Evolutionary conservation across 2,329 filamentous ascomycete genomes (phyloP).

Genomic region (Madurella mycetomatis): DNA sequence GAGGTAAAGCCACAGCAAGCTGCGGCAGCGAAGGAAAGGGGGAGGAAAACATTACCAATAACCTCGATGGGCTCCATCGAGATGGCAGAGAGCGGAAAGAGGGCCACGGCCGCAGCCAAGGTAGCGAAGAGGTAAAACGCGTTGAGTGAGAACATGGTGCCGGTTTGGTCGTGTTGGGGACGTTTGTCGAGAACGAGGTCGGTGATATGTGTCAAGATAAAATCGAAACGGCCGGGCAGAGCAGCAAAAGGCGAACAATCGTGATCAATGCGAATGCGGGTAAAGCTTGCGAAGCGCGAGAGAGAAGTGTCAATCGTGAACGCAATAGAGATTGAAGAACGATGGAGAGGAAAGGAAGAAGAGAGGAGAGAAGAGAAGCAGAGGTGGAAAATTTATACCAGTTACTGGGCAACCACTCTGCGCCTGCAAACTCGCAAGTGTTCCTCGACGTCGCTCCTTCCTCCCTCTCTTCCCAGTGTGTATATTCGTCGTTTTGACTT

Average conservation of each 20-base stretch:
- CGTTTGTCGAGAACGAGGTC: not conserved
- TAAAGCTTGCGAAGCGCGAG: not conserved
- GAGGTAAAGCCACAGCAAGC: not conserved
- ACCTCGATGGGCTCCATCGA: not conserved
- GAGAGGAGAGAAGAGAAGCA: not conserved
- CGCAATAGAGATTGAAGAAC: not conserved
- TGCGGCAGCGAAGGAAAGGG: not conserved
- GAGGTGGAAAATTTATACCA: not conserved
- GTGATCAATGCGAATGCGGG: not conserved
- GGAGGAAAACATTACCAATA: not conserved
- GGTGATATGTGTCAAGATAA: not conserved
- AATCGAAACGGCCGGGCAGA: not conserved
- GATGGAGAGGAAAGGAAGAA: not conserved
- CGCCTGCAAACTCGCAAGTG: not conserved
- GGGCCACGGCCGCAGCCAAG: not conserved
- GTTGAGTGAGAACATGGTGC: not conserved
- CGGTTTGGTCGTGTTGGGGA: not conserved
- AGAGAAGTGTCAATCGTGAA: not conserved
- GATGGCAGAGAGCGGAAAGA: not conserved
- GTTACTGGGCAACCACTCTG: not conserved
- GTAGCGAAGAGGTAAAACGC: not conserved
- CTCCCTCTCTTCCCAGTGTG: too few relatives aligned
- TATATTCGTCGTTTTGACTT: too few relatives aligned
- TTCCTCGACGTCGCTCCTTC: not conserved
- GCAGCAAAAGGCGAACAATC: not conserved